Evolutionary conservation across 768 basidiomycete species (phyloP), one percentile per base, ranked within the genome.

Genomic region (Sporobolomyces roseus): DNA sequence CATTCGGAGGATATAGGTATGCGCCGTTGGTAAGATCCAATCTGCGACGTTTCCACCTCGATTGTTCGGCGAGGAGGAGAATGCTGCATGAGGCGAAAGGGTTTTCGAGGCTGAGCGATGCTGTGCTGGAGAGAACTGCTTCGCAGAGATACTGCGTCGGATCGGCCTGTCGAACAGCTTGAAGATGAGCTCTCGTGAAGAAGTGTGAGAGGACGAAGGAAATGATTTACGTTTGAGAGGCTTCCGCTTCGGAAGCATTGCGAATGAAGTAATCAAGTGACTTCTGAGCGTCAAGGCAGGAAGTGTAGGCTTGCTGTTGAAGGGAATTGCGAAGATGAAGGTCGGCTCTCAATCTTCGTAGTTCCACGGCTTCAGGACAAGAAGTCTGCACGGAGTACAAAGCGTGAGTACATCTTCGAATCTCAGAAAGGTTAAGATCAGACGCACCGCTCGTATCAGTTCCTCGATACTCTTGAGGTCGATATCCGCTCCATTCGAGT

Each of bases 401-500:
- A 7, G 14, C 7, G 12, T n/a, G n/a, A n/a, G n/a, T n/a, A n/a
- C n/a, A n/a, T n/a, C n/a, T n/a, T n/a, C n/a, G n/a, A n/a, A n/a
- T 10, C 14, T 23, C 45, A 10, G 45, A 46, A 46, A 17, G 17
- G 38, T 41, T 41, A 17, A 9, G 38, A 41, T 9, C 10, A 32
- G 19, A 52, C 65, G 63, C 36, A 84, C 79, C 43, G 82, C 80
- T 21, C 81, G 78, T 54, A 86, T 75, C 13, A 84, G 70, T 61
- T 77, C 80, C 0, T 80, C 82, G 4, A 85, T 87, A 69, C 80
- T 79, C 29, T 80, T 78, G 19, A 94, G 80, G 25, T 80, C 82
- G 25, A 80, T 81, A 21, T 83, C 80, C 3, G 86, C 88, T 29
- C 85, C 84, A 9, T 84, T 81, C 7, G 87, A 74, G 45, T 82